Evolutionary conservation across 768 basidiomycete genomes (phyloP).

Genomic region (Boletus speciosus): DNA sequence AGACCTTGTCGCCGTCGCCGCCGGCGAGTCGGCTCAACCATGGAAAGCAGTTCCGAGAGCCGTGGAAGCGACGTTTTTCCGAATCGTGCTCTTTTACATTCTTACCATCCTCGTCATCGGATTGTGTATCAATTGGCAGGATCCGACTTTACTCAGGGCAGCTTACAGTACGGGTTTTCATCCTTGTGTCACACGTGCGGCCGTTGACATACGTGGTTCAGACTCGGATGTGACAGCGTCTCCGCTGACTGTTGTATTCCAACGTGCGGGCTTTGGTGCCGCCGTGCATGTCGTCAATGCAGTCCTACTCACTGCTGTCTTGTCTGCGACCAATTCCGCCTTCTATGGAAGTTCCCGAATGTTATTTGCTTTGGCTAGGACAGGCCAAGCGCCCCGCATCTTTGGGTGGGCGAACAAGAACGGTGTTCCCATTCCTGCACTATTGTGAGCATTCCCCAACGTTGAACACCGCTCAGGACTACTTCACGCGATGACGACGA

Average conservation of each 20-base stretch:
- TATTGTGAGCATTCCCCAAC: constrained; percentile 40
- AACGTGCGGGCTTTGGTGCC: constrained; percentile 58
- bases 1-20: constrained; percentile 70
- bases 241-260: constrained; percentile 61
- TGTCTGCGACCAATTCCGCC: constrained; percentile 63
- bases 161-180: constrained; percentile 35
- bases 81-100: constrained; percentile 63
- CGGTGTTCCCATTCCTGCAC: constrained; percentile 59
- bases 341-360: constrained; percentile 66
- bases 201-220: constrained; percentile 13
- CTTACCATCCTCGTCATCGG: constrained; percentile 64
- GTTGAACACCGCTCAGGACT: background rate
- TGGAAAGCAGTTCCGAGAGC: constrained; percentile 61
- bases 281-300: constrained; percentile 64
- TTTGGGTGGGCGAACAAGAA: constrained; percentile 63
- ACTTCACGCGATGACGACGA: background rate
- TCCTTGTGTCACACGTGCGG: background rate
- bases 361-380: constrained; percentile 57
- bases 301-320: constrained; percentile 60
- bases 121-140: constrained; percentile 58
- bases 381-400: constrained; percentile 60
- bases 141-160: constrained; percentile 49
- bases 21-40: constrained; percentile 63
- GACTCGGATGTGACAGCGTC: constrained; percentile 53
- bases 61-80: constrained; percentile 65